phyloP scores from a whole-genome alignment of 805 yeast genomes.

The Lipomyces spencermartinsiae region DNA sequence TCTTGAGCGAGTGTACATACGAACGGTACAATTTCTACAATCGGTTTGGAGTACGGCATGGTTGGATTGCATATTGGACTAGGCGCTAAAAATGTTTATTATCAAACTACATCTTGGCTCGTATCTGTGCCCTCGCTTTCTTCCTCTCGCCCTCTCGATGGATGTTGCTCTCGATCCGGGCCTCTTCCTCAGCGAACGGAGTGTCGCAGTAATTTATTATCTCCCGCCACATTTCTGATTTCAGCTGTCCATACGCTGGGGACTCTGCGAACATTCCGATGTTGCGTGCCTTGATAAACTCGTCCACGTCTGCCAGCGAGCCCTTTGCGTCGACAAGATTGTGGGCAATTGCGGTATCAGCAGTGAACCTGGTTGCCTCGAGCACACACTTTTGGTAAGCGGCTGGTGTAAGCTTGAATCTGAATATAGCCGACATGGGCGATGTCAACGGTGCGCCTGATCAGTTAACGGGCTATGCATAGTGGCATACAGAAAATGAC shows the following conservation, averaged over 20 bases:
- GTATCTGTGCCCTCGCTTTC: conserved; percentile 3
- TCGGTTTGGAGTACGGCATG: not conserved
- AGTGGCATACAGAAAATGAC: not conserved
- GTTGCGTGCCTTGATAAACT: conserved; percentile 38
- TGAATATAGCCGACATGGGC: conserved; percentile 48
- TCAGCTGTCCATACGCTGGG: conserved; percentile 44
- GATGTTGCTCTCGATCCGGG: not conserved
- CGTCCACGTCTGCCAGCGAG: conserved; percentile 46
- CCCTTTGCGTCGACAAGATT: conserved; percentile 47
- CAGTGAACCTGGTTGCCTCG: conserved; percentile 47
- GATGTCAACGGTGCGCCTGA: conserved; percentile 48
- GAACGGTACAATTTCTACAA: not conserved
- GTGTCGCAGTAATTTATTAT: conserved; percentile 26
- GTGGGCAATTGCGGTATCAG: conserved; percentile 41
- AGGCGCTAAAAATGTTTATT: not conserved
- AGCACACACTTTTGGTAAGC: conserved; percentile 44
- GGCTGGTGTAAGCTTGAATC: conserved; percentile 44
- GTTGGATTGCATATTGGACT: not conserved
- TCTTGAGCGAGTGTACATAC: not conserved
- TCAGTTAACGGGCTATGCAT: not conserved
- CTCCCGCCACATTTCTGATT: conserved; percentile 38
- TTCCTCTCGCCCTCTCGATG: conserved; percentile 15
- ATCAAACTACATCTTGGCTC: not conserved
- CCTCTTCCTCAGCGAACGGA: conserved; percentile 23
- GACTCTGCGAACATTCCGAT: conserved; percentile 41